Evolutionary conservation across 345 rosid genomes (phyloP), one percentile per base, ranked within the genome.

Genomic region (Populus pruinosa): DNA sequence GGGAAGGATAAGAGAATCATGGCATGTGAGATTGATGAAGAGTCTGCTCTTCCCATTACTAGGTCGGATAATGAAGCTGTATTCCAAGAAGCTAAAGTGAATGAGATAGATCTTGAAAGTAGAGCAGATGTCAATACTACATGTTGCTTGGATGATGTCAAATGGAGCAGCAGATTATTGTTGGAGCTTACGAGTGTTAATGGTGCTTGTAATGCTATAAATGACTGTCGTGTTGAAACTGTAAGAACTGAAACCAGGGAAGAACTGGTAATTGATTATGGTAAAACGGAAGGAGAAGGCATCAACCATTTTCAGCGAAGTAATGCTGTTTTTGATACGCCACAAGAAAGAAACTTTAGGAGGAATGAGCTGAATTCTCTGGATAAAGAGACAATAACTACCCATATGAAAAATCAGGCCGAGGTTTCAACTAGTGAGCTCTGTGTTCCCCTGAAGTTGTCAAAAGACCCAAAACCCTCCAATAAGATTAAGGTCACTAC

Each of bases 321-420:
- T 33, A 80, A 74, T 71, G 70, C 55, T 21, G 63, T 17, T 23
- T 39, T 59, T 69, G 77, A 61, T 67, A 63, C 72, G 77, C 85
- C 80, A 27, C 61, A 75, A 65, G 87, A 78, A 75, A 75, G 50
- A 73, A 89, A 85, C 59, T 72, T 41, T 33, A 76, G 70, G 79
- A 47, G 66, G 56, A 75, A 78, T 61, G 80, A 71, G 66, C 79
- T 78, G 76, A 74, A 36, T 72, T 63, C 71, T 41, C 67, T 74
- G 68, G 72, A 76, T 69, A 72, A 80, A 65, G 82, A 82, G 74
- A 76, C 73, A 21, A 38, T 23, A 67, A 75, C 56, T 74, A 21
- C 59, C 71, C 74, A 76, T 12, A 82, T 43, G 27, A 79, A 75
- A 47, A 53, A 39, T 20, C 69, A 77, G 81, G 82, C 71, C 23